Evolutionary conservation across 176 grass and related monocot genomes (phyloP), one percentile per base, ranked within the genome.

Genomic region (Oryza longistaminata): DNA sequence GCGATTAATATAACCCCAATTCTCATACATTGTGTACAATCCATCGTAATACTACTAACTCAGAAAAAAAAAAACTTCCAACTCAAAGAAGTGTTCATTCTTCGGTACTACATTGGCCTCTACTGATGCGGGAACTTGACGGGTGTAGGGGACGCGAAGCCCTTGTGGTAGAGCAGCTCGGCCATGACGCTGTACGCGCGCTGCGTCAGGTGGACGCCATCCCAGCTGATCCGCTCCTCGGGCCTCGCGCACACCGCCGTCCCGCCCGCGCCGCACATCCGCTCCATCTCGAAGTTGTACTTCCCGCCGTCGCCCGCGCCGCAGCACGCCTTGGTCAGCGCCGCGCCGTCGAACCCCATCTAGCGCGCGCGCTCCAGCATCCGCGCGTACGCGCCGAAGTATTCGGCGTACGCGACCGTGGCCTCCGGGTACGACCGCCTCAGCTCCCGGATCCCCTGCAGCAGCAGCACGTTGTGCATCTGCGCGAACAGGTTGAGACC

Each of bases 301-400:
- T 26, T 6, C 2, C 60, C 71, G 11, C 60, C 71, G 11, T 66
- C 94, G 19, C 90, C 92, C 2, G 40, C 69, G 21, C 92, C 90
- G 65, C 95, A 92, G 42, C 92, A 97, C n/a, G 94, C 90, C 74
- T 24, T 66, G 16, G 79, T 83, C 19, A 46, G 6, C 67, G 4
- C 5, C 33, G 6, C 68, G 25, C 71, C 84, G 60, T 92, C 73
- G 64, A 94, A 92, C 2, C 92, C 92, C 25, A 87, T n/a, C 26
- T 71, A 65, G 0, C 64, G 55, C 11, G 92, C 83, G 64, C 45
- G 24, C 71, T 73, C 33, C 53, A 97, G 86, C 67, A 97, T 91
- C 75, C 87, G 72, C 88, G 92, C 64, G 83, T 85, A 92, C 33
- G 92, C 92, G 66, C 7, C 7, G 53, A 94, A 94, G 87, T 94